Base-by-base conservation (phyloP, 2,329 filamentous ascomycete genomes). In the Cadophora luteo-olivacea region DNA sequence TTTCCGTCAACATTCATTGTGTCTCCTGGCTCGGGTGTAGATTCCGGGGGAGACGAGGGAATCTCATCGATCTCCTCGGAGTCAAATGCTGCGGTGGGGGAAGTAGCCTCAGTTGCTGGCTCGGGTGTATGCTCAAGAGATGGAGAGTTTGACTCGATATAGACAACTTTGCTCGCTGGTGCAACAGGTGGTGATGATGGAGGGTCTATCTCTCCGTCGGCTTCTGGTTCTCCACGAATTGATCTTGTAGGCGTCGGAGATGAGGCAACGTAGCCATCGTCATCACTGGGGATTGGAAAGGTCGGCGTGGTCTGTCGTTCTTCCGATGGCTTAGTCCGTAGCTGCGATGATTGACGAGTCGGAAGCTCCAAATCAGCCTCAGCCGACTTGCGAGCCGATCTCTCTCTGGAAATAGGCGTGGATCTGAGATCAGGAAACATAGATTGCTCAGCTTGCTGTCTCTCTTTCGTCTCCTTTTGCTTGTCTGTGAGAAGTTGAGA, bases 401-500 rank as follows among this genome's bases (percentile, higher is more conserved):
- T 72, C 25, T 61, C 68, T 70, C 54, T 72, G 1, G 64, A 58
- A 48, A 73, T 71, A 38, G 84, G 82, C 70, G 85, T 90, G 1
- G 89, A 90, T 36, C 84, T 84, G 32, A 94, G 83, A 24, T 90
- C 87, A 0, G 91, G 84, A 73, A 94, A 95, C 70, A 95, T 82
- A 0, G 84, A 84, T 5, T 87, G 86, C 71, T 91, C 88, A 9
- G 80, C 79, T 57, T 85, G 85, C 77, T 97, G 93, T 61, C 91
- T 85, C 73, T 92, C 89, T 57, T 89, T 87, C 52, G 95, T 88
- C 74, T 97, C 93, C 75, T 86, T 90, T 77, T 97, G 93, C 54
- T 89, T 87, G 45, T 94, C 92, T 0, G 93, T 97, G 61, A 97
- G 81, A 22, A 89, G 80, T 73, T 96, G 93, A 0, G 91, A 93